A percentile compares a stretch with the other conserved stretches of the same genome.
Evolutionary conservation across 495 filamentous ascomycete species (phyloP).

Genomic region (Platismatia glauca): DNA sequence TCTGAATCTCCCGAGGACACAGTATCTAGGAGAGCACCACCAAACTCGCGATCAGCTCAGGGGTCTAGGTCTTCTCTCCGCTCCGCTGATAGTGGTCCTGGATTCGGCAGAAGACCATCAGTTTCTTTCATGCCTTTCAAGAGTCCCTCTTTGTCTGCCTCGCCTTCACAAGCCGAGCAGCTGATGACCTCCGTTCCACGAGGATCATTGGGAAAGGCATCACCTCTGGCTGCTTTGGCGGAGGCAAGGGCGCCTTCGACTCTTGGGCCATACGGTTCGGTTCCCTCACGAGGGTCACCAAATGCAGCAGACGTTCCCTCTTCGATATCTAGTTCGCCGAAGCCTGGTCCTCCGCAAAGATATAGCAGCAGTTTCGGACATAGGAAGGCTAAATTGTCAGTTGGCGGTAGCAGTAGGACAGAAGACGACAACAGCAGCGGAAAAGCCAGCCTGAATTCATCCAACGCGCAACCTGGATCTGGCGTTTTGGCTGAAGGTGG

Average conservation of each 20-base stretch:
- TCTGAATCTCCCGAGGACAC: slow-evolving; percentile 47
- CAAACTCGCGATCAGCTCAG: slow-evolving; percentile 48
- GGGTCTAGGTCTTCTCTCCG: slow-evolving; percentile 53
- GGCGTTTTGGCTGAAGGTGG: slow-evolving; percentile 69
- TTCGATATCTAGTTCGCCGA: slow-evolving; percentile 61
- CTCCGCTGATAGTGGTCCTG: slow-evolving; percentile 45
- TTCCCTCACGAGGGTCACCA: slow-evolving; percentile 48
- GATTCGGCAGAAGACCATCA: slow-evolving; percentile 61
- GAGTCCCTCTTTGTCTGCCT: slow-evolving; percentile 85
- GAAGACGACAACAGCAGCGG: slow-evolving; percentile 84
- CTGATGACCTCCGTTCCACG: slow-evolving; percentile 52
- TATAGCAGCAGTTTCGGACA: slow-evolving; percentile 86
- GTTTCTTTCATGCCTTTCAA: slow-evolving; percentile 95
- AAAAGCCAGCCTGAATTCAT: slow-evolving; percentile 75
- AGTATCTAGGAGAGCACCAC: slow-evolving; percentile 50
- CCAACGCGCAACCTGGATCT: slow-evolving; percentile 74
- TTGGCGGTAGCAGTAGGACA: slow-evolving; percentile 56
- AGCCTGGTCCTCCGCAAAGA: slow-evolving; percentile 57
- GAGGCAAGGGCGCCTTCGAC: slow-evolving; percentile 62
- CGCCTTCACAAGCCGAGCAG: slow-evolving; percentile 54
- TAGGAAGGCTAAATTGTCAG: slow-evolving; percentile 65
- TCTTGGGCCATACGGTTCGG: slow-evolving; percentile 54
- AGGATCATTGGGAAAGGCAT: slow-evolving; percentile 44
- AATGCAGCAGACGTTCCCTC: slow-evolving; percentile 43
- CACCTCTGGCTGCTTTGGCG: slow-evolving; percentile 44